Percentiles rank a stretch among this genome's conserved stretches.
Evolutionary conservation across 371 early-diverging fungal species (phyloP).

Genomic region (Zopfochytrium polystomum): DNA sequence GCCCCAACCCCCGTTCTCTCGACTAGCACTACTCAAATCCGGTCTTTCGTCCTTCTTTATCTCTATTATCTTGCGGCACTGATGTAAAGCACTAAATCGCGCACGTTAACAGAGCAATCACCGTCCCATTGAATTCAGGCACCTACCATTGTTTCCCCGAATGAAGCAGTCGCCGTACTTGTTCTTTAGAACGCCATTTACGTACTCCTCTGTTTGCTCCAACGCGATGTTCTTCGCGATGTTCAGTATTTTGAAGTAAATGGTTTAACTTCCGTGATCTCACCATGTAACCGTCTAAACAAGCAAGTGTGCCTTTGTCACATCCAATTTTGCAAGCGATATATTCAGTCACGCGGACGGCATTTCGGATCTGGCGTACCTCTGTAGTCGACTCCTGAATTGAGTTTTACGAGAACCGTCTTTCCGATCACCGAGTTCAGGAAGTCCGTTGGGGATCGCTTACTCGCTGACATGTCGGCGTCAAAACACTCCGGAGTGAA

Average conservation of each 20-base stretch:
- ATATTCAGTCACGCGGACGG: too few species aligned
- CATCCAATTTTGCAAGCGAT: neutral
- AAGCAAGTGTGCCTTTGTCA: constrained; percentile 77
- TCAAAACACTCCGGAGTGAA: too few species aligned
- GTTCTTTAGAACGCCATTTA: constrained; percentile 86
- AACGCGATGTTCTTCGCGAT: constrained; percentile 83
- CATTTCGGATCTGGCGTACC: constrained; percentile 64
- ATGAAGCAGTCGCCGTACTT: constrained; percentile 94
- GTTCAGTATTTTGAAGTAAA: too few species aligned
- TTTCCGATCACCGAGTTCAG: constrained; percentile 64
- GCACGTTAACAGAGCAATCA: too few species aligned
- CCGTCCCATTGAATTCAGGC: too few species aligned
- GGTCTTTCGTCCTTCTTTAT: too few species aligned
- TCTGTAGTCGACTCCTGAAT: constrained; percentile 92
- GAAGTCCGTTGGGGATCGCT: constrained; percentile 73
- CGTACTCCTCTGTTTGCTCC: constrained; percentile 94
- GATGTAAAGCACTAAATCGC: too few species aligned
- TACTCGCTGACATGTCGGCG: constrained; percentile 1
- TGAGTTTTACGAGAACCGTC: constrained; percentile 85
- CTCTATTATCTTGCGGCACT: too few species aligned
- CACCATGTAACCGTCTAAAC: constrained; percentile 94
- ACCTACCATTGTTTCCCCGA: constrained; percentile 92
- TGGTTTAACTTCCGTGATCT: neutral
- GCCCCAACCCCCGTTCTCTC: too few species aligned
- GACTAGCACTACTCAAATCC: too few species aligned